Evolutionary conservation across 805 yeast genomes (phyloP).

Genomic region (Candida sonorensis): DNA sequence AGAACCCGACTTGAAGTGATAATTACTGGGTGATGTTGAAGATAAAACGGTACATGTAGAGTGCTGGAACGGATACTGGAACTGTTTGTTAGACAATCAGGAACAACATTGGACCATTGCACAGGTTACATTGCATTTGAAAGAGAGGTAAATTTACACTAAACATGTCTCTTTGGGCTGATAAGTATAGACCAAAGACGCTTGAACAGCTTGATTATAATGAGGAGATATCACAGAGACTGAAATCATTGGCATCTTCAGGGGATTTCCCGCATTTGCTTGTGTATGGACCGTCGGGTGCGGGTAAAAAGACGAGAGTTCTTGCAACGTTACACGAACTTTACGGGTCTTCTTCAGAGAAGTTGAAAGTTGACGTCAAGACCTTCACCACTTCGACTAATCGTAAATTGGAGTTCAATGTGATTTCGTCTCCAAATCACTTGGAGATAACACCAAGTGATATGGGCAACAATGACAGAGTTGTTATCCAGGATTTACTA

Average conservation of each 20-base stretch:
- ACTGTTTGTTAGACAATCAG: too few species aligned
- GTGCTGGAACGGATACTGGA: too few species aligned
- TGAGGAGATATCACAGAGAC: slow-evolving; percentile 50
- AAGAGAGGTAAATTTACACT: too few species aligned
- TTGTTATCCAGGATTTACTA: slow-evolving; percentile 88
- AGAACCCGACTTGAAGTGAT: too few species aligned
- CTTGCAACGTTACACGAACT: slow-evolving; percentile 71
- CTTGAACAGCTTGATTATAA: slow-evolving; percentile 65
- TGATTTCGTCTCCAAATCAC: slow-evolving; percentile 87
- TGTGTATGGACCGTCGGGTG: slow-evolving; percentile 93
- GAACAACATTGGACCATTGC: too few species aligned
- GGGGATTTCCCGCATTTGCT: slow-evolving; percentile 92
- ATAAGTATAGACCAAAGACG: slow-evolving; percentile 76
- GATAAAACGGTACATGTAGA: too few species aligned
- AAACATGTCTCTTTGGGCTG: slow-evolving; percentile 92
- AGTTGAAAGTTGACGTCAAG: slow-evolving; percentile 84
- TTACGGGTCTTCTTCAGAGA: slow-evolving; percentile 78
- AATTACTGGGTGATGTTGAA: too few species aligned
- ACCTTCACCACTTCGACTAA: slow-evolving; percentile 67
- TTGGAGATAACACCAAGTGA: slow-evolving; percentile 95
- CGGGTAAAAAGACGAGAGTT: slow-evolving; percentile 94
- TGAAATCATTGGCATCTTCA: slow-evolving; percentile 43
- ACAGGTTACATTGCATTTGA: too few species aligned
- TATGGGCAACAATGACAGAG: slow-evolving; percentile 92
- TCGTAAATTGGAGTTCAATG: slow-evolving; percentile 82